Percentiles rank a stretch among this genome's conserved stretches.
Conservation (phyloP, 2,329 filamentous ascomycete genomes). For the Leptographium procerum region DNA sequence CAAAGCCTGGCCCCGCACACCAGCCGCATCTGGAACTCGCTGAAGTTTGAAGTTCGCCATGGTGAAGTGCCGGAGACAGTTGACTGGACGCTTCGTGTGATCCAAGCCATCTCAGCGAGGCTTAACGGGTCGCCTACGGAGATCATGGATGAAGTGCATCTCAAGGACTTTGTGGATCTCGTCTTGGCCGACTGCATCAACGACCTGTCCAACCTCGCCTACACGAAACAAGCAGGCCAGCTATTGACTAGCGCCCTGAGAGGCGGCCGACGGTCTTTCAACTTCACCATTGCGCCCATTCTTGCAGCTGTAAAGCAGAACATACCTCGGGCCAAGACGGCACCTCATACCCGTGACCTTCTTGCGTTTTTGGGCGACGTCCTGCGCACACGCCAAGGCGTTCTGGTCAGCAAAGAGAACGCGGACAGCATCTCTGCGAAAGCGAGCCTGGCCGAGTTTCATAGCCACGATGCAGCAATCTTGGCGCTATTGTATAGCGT, state of each 20-base stretch:
- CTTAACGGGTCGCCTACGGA: conserved; percentile 16
- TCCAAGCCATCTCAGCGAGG: conserved; percentile 35
- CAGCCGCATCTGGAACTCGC: conserved; percentile 44
- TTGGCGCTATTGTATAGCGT: conserved; percentile 31
- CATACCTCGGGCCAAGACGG: conserved; percentile 37
- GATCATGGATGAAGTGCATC: conserved; percentile 18
- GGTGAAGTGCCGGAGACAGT: conserved; percentile 47
- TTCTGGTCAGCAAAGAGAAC: conserved; percentile 19
- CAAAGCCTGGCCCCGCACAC: conserved; percentile 36
- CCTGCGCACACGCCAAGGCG: conserved; percentile 32
- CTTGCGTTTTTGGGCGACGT: conserved; percentile 39
- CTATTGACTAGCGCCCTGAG: conserved; percentile 40
- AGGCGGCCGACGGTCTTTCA: conserved; percentile 35
- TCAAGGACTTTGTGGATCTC: conserved; percentile 13
- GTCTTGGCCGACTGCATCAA: conserved; percentile 42
- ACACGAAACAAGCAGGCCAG: conserved; percentile 39
- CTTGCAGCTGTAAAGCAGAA: conserved; percentile 37
- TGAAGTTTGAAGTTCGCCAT: conserved; percentile 52
- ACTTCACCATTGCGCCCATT: conserved; percentile 32
- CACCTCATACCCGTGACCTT: conserved; percentile 39
- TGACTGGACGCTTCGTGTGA: conserved; percentile 42
- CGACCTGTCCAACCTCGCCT: conserved; percentile 41
- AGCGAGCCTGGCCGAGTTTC: conserved; percentile 20
- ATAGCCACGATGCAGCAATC: conserved; percentile 27
- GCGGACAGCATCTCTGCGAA: conserved; percentile 9